Evolutionary conservation across 164 flowering plant species (phyloP), one percentile per base, ranked within the genome.

Genomic region (Dillenia turbinata): DNA sequence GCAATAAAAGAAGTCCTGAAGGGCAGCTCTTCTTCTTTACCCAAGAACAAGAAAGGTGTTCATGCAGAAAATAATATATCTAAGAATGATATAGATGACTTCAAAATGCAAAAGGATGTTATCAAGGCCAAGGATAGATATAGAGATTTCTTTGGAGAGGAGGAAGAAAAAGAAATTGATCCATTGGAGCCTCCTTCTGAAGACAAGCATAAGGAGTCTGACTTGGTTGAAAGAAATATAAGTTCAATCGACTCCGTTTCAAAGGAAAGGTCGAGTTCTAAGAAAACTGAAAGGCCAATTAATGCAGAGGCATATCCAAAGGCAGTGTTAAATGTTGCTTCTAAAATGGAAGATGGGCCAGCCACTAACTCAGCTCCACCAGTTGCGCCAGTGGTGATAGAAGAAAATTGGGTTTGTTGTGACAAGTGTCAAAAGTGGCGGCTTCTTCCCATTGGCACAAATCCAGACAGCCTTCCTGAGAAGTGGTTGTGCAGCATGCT

Each of bases 401-500:
- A 88, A 57, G 87, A 87, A 9, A 59, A 75, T 65, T 94, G 99
- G 99, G 99, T 94, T 17, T 52, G 67, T 19, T 92, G 99, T 69
- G 99, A 95, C 75, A 85, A 69, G 62, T 95, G 99, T 68, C 72
- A 75, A 62, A 81, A 75, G 63, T 95, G 99, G 99, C 82, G 99
- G 52, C 89, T 92, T 66, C 88, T 92, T 60, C 99, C 99, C 44
- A 56, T 47, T 76, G 94, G 88, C 45, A 79, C 47, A 56, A 75
- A 83, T 71, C 85, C 87, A 8, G 64, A 74, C 0, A 57, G 61
- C 59, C 86, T 95, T 50, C 94, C 97, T 48, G 82, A 90, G 68
- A 88, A 88, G 83, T 95, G 99, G 99, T 52, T 78, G 16, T 95
- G 99, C 63, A 84, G 81, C 79, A 88, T 89, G 99, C 88, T 85